Conservation (phyloP, 495 filamentous ascomycete species). For the Neurospora sp. region DNA sequence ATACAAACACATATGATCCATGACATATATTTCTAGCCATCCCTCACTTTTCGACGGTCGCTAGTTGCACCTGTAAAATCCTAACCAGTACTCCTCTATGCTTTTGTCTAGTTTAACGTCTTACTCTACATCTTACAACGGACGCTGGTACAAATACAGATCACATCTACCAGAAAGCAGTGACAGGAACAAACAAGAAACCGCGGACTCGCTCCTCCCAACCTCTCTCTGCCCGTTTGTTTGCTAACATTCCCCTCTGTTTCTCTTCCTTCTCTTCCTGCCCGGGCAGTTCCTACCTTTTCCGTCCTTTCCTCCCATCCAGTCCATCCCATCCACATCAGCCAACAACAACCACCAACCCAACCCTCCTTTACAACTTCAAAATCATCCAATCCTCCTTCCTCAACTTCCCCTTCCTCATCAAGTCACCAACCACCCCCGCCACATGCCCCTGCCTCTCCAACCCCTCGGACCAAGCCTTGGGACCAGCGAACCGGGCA, state of each 20-base stretch:
- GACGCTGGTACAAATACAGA: neutral
- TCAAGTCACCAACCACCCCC: slow-evolving; percentile 28
- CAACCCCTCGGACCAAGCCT: slow-evolving; percentile 56
- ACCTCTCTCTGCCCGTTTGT: no score
- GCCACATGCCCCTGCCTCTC: slow-evolving; percentile 57
- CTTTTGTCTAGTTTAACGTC: neutral
- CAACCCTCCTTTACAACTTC: slow-evolving; percentile 31
- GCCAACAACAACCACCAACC: neutral
- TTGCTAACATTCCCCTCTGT: no score
- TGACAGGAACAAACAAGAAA: neutral
- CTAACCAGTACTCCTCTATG: neutral
- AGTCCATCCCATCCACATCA: neutral
- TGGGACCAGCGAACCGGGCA: slow-evolving; percentile 63
- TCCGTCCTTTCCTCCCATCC: slow-evolving; percentile 15
- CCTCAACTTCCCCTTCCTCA: slow-evolving; percentile 7
- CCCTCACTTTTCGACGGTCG: neutral
- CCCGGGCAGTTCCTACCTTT: slow-evolving; percentile 5
- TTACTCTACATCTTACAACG: neutral
- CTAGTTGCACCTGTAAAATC: neutral
- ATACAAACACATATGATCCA: neutral
- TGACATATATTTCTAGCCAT: no score
- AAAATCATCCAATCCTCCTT: slow-evolving; percentile 41
- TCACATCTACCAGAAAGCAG: neutral
- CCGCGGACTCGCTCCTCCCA: neutral
- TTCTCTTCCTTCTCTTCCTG: no score